These are phyloP conservation scores for Geosmithia putterillii DNA, from an alignment of 2,329 filamentous ascomycete species.

Conservation along the genomic window DNA sequence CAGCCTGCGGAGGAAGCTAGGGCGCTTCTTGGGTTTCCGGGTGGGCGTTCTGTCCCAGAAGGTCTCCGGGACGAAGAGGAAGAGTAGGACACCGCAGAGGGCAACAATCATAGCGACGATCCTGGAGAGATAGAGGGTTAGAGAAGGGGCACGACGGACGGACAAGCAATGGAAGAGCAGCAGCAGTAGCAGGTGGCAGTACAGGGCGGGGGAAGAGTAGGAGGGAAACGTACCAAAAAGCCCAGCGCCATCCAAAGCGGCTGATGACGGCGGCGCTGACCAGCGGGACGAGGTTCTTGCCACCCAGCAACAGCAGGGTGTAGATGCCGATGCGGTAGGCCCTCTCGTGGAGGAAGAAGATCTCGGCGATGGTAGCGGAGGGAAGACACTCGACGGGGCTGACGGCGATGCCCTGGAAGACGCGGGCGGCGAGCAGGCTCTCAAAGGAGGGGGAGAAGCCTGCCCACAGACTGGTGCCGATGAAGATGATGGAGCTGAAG, in stretches of 20 bases:
- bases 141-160: neutral
- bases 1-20: conserved; percentile 32
- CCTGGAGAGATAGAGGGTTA: conserved; percentile 28
- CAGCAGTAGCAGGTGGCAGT: neutral
- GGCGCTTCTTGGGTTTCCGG: conserved; percentile 23
- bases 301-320: conserved; percentile 74
- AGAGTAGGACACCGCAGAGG: conserved; percentile 58
- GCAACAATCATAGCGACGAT: conserved; percentile 72
- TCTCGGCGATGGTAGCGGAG: conserved; percentile 88
- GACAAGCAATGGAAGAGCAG: neutral
- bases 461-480: conserved; percentile 70
- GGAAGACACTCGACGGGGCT: conserved; percentile 88
- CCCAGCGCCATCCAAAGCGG: conserved; percentile 73
- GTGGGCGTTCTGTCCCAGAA: conserved; percentile 82
- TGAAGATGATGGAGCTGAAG: conserved; percentile 62
- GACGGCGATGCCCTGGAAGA: conserved; percentile 80
- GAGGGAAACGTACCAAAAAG: conserved; percentile 54
- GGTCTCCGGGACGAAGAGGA: conserved; percentile 87
- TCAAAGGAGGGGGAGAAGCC: conserved; percentile 69
- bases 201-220: neutral
- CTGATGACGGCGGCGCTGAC: conserved; percentile 79
- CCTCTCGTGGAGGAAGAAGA: conserved; percentile 89
- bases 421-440: conserved; percentile 68
- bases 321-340: conserved; percentile 92
- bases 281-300: conserved; percentile 82